These are phyloP conservation scores for Arthrocladium fulminans DNA, from an alignment of 2,329 filamentous ascomycete species.

Conservation along the genomic window DNA sequence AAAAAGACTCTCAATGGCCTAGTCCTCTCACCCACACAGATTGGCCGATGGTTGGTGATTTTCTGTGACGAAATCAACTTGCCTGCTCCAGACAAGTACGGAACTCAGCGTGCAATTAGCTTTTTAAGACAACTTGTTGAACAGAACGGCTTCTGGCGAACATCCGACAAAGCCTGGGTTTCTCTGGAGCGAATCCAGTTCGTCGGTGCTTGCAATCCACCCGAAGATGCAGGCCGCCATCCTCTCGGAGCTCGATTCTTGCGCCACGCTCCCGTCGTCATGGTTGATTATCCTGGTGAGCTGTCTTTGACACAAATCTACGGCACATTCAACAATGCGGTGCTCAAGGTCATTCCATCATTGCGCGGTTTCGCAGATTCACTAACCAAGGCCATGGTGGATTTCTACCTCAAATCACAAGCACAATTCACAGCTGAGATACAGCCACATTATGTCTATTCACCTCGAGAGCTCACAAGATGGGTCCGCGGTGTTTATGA, in stretches of 20 bases:
- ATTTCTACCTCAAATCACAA: slow-evolving; percentile 91
- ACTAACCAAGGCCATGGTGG: slow-evolving; percentile 94
- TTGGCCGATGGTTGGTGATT: slow-evolving; percentile 93
- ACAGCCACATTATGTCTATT: slow-evolving; percentile 98
- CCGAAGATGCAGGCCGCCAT: slow-evolving; percentile 92
- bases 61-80: slow-evolving; percentile 99
- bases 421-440: slow-evolving; percentile 90
- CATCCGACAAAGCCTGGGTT: slow-evolving; percentile 95
- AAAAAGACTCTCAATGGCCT: slow-evolving; percentile 97
- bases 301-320: slow-evolving; percentile 94
- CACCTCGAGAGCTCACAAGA: slow-evolving; percentile 90
- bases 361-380: slow-evolving; percentile 91
- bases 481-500: slow-evolving; percentile 98
- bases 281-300: slow-evolving; percentile 98
- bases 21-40: slow-evolving; percentile 89
- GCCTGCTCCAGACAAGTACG: slow-evolving; percentile 93
- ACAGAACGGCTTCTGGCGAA: slow-evolving; percentile 98
- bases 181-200: slow-evolving; percentile 97
- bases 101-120: slow-evolving; percentile 92
- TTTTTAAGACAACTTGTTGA: slow-evolving; percentile 96
- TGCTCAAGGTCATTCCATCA: slow-evolving; percentile 92
- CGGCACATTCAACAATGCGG: slow-evolving; percentile 90
- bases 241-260: slow-evolving; percentile 89
- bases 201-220: slow-evolving; percentile 96
- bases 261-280: slow-evolving; percentile 92